phyloP scores from a whole-genome alignment of 129 eudicot species.

The Dittrichia graveolens region DNA sequence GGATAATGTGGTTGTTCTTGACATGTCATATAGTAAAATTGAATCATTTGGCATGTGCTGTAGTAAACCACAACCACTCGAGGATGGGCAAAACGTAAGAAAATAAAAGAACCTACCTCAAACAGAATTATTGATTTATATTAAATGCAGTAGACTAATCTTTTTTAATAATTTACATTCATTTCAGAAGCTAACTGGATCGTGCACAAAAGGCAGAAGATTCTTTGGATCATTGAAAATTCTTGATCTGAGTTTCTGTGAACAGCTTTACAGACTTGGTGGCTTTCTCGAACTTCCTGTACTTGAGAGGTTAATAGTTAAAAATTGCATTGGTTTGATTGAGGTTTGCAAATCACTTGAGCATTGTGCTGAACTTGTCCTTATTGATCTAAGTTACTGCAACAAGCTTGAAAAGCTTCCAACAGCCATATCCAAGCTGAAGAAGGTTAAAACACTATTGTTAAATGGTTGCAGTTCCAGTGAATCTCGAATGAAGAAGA shows the following conservation, averaged over 20 bases:
- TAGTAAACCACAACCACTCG: not conserved
- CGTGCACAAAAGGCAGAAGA: not conserved
- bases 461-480: constrained; percentile 36
- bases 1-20: constrained; percentile 1
- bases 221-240: constrained; percentile 25
- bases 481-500: not conserved
- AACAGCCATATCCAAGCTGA: constrained; percentile 5
- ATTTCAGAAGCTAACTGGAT: constrained; percentile 1
- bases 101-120: not conserved
- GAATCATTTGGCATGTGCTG: not conserved
- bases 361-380: constrained; percentile 9
- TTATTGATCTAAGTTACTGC: constrained; percentile 34
- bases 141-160: not conserved
- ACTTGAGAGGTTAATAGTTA: constrained; percentile 29
- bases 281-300: constrained; percentile 26
- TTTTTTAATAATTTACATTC: not conserved
- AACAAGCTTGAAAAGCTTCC: constrained; percentile 14
- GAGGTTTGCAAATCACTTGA: constrained; percentile 33
- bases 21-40: not conserved
- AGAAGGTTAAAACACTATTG: constrained; percentile 24
- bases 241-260: constrained; percentile 37
- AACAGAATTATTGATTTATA: not conserved
- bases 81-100: constrained; percentile 1
- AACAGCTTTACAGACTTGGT: constrained; percentile 7
- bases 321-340: constrained; percentile 22